A percentile compares a stretch with the other conserved stretches of the same genome.
These are phyloP conservation scores for Sequoia sempervirens DNA, from an alignment of 75 land plant genomes.

Conservation along the genomic window DNA sequence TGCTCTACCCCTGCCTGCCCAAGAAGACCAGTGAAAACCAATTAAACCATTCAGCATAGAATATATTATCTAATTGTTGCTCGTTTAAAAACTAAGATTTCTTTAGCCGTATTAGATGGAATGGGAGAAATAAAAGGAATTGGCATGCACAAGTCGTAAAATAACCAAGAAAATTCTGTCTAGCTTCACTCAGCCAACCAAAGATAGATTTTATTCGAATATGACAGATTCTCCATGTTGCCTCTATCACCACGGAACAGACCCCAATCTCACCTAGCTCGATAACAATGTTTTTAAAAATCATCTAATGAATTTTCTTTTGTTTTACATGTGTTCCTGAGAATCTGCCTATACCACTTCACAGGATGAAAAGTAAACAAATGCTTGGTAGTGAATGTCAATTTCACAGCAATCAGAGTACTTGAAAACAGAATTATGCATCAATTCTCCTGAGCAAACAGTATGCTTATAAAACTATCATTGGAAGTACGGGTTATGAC, in stretches of 20 bases:
- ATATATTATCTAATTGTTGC: background rate
- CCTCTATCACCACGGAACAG: background rate
- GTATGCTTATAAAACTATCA: background rate
- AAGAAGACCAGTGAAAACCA: background rate
- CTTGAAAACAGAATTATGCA: background rate
- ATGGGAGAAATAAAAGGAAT: background rate
- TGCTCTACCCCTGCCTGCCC: constrained; percentile 97
- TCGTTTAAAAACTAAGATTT: background rate
- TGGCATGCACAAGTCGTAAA: background rate
- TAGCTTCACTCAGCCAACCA: background rate
- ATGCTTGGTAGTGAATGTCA: background rate
- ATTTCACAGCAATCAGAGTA: background rate
- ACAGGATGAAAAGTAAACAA: background rate
- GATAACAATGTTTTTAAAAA: background rate
- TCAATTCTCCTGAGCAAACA: background rate
- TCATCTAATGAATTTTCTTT: background rate
- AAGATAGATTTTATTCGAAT: background rate
- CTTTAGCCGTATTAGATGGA: background rate
- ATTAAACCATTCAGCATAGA: background rate
- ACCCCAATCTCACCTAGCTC: background rate
- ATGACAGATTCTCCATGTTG: background rate
- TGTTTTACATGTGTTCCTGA: background rate
- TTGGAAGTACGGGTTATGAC: background rate
- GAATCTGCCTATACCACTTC: background rate
- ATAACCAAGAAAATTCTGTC: background rate